Evolutionary conservation across 2,329 filamentous ascomycete genomes (phyloP).

Genomic region (Fusarium subtropicale): DNA sequence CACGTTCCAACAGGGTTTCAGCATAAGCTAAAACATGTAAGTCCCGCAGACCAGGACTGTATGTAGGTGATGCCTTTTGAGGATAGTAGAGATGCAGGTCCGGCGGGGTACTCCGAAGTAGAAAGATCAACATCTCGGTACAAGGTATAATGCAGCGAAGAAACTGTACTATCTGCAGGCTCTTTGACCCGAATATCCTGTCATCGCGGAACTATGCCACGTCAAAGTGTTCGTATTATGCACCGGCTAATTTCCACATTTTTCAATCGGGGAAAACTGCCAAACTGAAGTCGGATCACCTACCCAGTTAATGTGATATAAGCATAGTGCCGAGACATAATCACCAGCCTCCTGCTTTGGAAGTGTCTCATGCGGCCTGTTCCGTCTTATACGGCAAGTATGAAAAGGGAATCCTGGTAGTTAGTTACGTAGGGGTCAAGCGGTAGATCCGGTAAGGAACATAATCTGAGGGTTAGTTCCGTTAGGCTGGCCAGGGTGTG

Average conservation of each 20-base stretch:
- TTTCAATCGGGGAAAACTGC: not conserved
- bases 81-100: not conserved
- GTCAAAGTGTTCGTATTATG: not conserved
- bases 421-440: not conserved
- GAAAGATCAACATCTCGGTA: not conserved
- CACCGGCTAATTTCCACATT: not conserved
- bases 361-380: not conserved
- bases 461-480: not conserved
- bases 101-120: not conserved
- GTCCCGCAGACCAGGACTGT: not conserved
- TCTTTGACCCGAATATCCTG: not conserved
- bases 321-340: not conserved
- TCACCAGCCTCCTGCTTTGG: not conserved
- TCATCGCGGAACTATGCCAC: no score
- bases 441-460: slow-evolving; percentile 1
- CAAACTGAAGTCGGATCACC: not conserved
- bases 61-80: not conserved
- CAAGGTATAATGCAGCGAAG: not conserved
- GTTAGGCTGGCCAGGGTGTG: not conserved
- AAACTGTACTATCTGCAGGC: no score
- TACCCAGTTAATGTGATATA: not conserved
- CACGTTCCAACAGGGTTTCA: slow-evolving; percentile 20
- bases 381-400: not conserved
- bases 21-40: slow-evolving; percentile 14
- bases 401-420: not conserved